phyloP scores from a whole-genome alignment of 208 protist genomes.

The Crithidia thermophila region DNA sequence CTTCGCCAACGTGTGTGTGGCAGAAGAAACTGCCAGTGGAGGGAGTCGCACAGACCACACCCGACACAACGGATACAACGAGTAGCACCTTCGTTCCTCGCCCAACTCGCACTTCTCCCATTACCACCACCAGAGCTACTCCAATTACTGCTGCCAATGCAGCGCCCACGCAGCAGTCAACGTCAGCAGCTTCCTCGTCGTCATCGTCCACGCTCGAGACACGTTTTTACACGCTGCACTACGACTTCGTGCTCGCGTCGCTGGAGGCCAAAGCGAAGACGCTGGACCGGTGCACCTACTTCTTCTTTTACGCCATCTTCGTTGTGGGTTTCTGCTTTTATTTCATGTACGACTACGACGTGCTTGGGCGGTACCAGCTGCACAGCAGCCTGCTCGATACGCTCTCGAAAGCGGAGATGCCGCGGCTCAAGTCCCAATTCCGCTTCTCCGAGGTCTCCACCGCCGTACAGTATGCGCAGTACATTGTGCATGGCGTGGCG shows the following conservation, averaged over 20 bases:
- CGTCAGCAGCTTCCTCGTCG: not conserved
- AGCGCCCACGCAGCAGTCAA: not conserved
- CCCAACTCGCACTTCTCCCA: no score
- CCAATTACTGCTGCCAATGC: not conserved
- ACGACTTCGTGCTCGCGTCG: conserved; percentile 32
- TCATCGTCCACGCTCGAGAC: not conserved
- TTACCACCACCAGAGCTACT: no score
- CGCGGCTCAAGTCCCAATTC: conserved; percentile 17
- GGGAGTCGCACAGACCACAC: no score
- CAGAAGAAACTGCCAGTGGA: no score
- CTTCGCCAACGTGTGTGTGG: no score
- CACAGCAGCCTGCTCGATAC: conserved; percentile 15
- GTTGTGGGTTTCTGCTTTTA: conserved; percentile 42
- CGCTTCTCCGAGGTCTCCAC: conserved; percentile 24
- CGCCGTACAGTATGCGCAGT: conserved; percentile 37
- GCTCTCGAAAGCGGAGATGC: conserved; percentile 11
- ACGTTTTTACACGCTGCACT: conserved; percentile 24
- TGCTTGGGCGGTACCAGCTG: not conserved
- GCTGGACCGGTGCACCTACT: conserved; percentile 6
- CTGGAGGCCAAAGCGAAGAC: conserved; percentile 24
- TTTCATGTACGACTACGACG: conserved; percentile 24
- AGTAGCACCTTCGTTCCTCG: no score
- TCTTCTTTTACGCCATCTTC: conserved; percentile 26
- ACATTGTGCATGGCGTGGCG: conserved; percentile 32
- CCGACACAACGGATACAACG: no score